Percentiles rank a stretch among this genome's conserved stretches.
Conservation (phyloP, 345 rosid species). For the Rhodomyrtus tomentosa region DNA sequence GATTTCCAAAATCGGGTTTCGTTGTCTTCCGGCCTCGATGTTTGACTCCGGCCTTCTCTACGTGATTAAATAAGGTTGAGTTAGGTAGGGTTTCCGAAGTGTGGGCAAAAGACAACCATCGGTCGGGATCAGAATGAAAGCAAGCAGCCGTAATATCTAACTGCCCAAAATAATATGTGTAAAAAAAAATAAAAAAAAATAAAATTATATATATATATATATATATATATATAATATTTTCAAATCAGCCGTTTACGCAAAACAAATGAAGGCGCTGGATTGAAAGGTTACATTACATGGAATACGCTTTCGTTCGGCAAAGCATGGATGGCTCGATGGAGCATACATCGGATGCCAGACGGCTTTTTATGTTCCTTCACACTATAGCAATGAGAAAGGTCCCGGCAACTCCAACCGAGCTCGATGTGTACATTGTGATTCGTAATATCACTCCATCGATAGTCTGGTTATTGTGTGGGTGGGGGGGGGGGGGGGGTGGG, state of each 20-base stretch:
- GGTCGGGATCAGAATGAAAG: not conserved
- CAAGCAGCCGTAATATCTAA: not conserved
- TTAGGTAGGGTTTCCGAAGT: not conserved
- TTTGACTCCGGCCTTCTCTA: not conserved
- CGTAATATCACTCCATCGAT: not conserved
- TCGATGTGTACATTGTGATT: not conserved
- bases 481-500: too few relatives aligned
- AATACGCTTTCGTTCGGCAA: not conserved
- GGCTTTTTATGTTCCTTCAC: not conserved
- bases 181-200: too few relatives aligned
- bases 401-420: not conserved
- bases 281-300: not conserved
- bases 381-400: not conserved
- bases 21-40: not conserved
- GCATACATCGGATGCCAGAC: not conserved
- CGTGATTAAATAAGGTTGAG: not conserved
- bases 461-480: too few relatives aligned
- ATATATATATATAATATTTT: too few relatives aligned
- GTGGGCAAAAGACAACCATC: not conserved
- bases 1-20: not conserved
- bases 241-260: too few relatives aligned
- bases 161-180: not conserved
- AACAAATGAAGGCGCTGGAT: too few relatives aligned
- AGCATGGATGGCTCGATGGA: not conserved
- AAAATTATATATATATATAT: too few relatives aligned